A percentile compares a stretch with the other conserved stretches of the same genome.
These are phyloP conservation scores for Ophiostoma sp. DNA, from an alignment of 2,329 filamentous ascomycete genomes.

Conservation along the genomic window DNA sequence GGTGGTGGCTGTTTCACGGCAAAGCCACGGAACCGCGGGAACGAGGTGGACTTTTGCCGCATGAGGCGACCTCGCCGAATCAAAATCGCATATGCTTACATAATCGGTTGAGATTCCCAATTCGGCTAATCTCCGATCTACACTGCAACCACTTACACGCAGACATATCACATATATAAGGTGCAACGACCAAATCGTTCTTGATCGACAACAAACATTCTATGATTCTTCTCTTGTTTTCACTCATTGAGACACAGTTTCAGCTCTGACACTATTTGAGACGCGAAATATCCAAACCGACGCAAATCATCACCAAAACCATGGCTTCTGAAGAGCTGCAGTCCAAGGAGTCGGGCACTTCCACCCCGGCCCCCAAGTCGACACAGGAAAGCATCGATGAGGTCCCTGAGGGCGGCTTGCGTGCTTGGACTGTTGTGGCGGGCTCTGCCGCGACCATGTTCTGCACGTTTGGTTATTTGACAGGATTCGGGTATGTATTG, in stretches of 20 bases:
- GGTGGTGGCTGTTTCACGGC: conserved; percentile 9
- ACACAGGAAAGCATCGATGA: neutral
- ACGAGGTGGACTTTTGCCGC: conserved; percentile 7
- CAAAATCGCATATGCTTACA: neutral
- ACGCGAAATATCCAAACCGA: neutral
- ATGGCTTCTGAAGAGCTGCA: neutral
- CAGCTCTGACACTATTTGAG: neutral
- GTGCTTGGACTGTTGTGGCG: conserved; percentile 30
- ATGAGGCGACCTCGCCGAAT: conserved; percentile 1
- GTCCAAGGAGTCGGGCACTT: neutral
- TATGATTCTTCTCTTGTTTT: neutral
- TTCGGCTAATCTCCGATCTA: neutral
- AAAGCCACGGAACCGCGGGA: neutral
- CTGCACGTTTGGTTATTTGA: conserved; percentile 29
- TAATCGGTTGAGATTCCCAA: neutral
- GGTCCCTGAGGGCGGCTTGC: conserved; percentile 1
- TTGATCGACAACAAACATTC: neutral
- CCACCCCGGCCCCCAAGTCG: neutral
- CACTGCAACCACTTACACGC: neutral
- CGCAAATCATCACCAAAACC: neutral
- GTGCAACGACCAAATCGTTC: neutral
- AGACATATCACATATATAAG: neutral
- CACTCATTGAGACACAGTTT: neutral
- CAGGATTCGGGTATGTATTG: conserved; percentile 11
- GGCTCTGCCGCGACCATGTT: conserved; percentile 29